phyloP scores from a whole-genome alignment of 2,329 filamentous ascomycete genomes.

The Nemania abortiva region DNA sequence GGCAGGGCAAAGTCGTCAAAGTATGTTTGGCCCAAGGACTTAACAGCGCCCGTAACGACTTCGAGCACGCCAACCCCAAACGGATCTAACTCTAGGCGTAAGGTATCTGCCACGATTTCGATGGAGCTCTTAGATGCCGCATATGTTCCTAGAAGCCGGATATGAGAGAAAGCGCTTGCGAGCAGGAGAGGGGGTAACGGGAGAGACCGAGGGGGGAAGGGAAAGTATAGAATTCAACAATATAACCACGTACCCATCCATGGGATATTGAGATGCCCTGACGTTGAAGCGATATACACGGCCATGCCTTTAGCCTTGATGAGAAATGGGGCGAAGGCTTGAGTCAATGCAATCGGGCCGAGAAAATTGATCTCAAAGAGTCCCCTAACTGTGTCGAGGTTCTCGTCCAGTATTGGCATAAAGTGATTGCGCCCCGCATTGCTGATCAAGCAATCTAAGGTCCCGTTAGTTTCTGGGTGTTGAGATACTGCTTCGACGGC shows the following conservation, averaged over 20 bases:
- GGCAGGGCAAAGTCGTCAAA: constrained; percentile 47
- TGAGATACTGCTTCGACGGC: constrained; percentile 41
- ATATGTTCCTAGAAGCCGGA: constrained; percentile 41
- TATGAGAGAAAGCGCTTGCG: too few species aligned
- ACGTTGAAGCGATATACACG: constrained; percentile 46
- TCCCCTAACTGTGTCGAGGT: constrained; percentile 38
- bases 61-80: constrained; percentile 48
- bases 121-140: constrained; percentile 48
- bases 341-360: constrained; percentile 45
- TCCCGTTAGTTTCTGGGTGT: constrained; percentile 40
- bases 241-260: constrained; percentile 40
- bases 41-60: constrained; percentile 46
- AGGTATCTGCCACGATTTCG: constrained; percentile 46
- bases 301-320: constrained; percentile 48
- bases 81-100: constrained; percentile 47
- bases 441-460: constrained; percentile 45
- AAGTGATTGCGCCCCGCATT: constrained; percentile 49
- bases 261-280: constrained; percentile 45
- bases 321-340: constrained; percentile 48
- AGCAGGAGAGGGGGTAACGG: too few species aligned
- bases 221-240: too few species aligned
- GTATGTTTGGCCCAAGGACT: constrained; percentile 47
- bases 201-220: too few species aligned
- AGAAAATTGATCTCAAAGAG: constrained; percentile 50
- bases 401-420: constrained; percentile 47